phyloP scores from a whole-genome alignment of 768 basidiomycete genomes.

The Pulveroboletus sp. region DNA sequence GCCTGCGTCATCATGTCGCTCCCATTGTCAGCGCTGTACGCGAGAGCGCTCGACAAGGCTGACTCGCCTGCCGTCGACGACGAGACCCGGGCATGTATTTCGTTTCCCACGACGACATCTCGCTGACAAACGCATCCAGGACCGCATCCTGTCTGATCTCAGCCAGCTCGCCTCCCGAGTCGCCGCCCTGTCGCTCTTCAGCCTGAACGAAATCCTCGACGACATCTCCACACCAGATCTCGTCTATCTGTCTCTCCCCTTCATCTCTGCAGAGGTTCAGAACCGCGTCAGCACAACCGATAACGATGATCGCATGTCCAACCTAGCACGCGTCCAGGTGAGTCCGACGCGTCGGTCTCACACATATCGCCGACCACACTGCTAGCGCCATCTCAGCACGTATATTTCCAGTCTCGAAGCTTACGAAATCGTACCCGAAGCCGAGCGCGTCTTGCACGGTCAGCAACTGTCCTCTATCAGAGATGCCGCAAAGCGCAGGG shows the following conservation, averaged over 20 bases:
- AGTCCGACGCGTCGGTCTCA: conserved; percentile 22
- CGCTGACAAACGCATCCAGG: conserved; percentile 37
- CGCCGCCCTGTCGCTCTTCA: conserved; percentile 66
- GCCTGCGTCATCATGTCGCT: conserved; percentile 20
- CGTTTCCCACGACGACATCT: background rate
- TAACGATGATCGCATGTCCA: conserved; percentile 51
- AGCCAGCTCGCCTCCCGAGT: conserved; percentile 50
- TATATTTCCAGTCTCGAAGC: conserved; percentile 53
- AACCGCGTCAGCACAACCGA: conserved; percentile 55
- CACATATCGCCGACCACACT: conserved; percentile 2
- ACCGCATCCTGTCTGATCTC: conserved; percentile 58
- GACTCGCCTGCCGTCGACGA: conserved; percentile 40
- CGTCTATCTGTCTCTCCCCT: conserved; percentile 72
- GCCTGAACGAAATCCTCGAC: conserved; percentile 76
- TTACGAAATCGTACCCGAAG: conserved; percentile 62
- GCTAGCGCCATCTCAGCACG: conserved; percentile 44
- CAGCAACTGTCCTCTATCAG: conserved; percentile 44
- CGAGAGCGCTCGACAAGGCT: conserved; percentile 36
- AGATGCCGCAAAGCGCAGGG: conserved; percentile 71
- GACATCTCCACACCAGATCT: conserved; percentile 79
- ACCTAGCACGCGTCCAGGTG: conserved; percentile 58
- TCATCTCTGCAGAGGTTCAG: conserved; percentile 60
- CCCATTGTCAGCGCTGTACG: conserved; percentile 38
- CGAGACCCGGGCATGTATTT: conserved; percentile 41
- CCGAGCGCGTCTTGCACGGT: conserved; percentile 54